Base-by-base conservation (phyloP, 139 green algal genomes). In the Deuterostichococcus epilithicus region DNA sequence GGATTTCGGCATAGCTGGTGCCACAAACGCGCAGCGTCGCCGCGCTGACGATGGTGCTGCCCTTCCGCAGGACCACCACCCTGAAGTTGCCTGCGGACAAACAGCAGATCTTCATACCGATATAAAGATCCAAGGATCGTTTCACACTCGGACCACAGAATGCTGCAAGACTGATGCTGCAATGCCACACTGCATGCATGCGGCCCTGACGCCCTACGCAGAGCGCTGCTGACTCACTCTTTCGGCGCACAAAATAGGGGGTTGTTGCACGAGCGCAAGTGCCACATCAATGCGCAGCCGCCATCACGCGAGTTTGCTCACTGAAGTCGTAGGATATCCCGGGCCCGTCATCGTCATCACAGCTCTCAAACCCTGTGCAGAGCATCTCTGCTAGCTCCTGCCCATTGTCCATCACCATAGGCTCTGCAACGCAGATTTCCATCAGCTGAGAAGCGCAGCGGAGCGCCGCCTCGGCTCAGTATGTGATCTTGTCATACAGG, bases 361-460 rank as follows among this genome's bases (percentile, higher is more conserved):
- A 72, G 0, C 77, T 78, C 60, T 90, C 84, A 47, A 90, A 89
- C 0, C 60, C 72, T n/a, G 75, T 83, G 80, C 88, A 93, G 13
- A 91, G 82, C 86, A 94, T 88, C 60, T 90, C 81, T 22, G 93
- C 65, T 32, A 93, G 58, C 71, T 94, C 89, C n/a, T 70, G 72
- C 0, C 88, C 89, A 66, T 91, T 90, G 36, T 84, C 78, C 88
- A 91, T 90, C 18, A 88, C 70, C 0, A 91, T 69, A 0, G 80
- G 81, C 1, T 80, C 88, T 92, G 83, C 71, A 68, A 1, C 0
- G 15, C 13, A 74, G 38, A 63, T 1, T 71, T n/a, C 36, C 3
- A n/a, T 22, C 65, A 71, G 1, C 3, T 37, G 25, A 26, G n/a
- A 25, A n/a, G 3, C 3, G 65, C n/a, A 30, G 26, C 23, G 34